These are phyloP conservation scores for Ascochyta lentis DNA, from an alignment of 2,329 filamentous ascomycete species.

Conservation along the genomic window DNA sequence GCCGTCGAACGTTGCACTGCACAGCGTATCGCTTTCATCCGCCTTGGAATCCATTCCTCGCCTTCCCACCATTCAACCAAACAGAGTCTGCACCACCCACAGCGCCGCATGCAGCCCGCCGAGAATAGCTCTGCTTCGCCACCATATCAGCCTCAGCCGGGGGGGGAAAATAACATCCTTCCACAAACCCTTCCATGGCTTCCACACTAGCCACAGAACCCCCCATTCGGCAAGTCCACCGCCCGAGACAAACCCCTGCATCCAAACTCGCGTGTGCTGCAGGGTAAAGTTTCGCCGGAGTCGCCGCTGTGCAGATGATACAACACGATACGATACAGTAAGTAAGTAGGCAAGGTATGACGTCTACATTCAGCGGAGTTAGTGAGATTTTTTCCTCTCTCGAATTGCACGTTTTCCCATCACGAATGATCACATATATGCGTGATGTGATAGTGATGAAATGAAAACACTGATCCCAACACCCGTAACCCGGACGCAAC, in stretches of 20 bases:
- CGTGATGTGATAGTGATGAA: no score
- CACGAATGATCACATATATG: no score
- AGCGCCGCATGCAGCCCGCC: conserved; percentile 10
- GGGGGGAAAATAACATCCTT: background rate
- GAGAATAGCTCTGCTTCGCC: conserved; percentile 5
- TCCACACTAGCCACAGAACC: background rate
- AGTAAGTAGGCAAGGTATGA: no score
- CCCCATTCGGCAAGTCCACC: background rate
- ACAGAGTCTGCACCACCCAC: background rate
- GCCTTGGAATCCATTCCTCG: background rate
- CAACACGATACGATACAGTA: no score
- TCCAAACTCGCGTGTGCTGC: background rate
- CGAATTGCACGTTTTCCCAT: no score
- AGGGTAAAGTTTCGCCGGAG: no score
- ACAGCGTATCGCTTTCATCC: background rate
- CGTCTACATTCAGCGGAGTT: no score
- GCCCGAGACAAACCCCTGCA: background rate
- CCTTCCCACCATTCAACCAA: background rate
- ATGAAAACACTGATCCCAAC: no score
- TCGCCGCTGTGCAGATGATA: no score
- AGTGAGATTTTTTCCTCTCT: no score
- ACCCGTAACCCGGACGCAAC: no score
- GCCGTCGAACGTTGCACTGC: no score
- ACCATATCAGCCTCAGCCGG: conserved; percentile 1
- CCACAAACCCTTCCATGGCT: background rate